Percentiles rank a stretch among this genome's conserved stretches.
Conservation (phyloP, 2,329 filamentous ascomycete genomes). For the Dryadomyces sulphureus region DNA sequence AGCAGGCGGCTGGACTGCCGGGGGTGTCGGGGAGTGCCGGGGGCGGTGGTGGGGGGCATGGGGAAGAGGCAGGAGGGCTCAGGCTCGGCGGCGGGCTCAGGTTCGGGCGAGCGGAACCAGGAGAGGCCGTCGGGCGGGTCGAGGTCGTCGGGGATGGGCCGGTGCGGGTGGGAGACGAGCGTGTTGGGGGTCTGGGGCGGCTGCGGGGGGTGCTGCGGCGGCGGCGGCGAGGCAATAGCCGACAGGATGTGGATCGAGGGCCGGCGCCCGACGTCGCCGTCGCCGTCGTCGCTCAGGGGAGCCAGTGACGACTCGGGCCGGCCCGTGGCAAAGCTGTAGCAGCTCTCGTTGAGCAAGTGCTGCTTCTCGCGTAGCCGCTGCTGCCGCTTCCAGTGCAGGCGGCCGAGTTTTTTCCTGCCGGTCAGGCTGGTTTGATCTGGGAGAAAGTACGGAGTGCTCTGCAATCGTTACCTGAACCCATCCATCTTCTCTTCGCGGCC, state of each 20-base stretch:
- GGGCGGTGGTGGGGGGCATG: background rate
- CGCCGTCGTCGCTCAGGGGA: background rate
- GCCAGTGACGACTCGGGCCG: background rate
- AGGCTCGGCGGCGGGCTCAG: background rate
- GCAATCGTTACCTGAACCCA: too few relatives aligned
- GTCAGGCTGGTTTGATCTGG: too few relatives aligned
- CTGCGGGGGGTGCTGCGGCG: background rate
- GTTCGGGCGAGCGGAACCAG: background rate
- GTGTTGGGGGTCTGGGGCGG: too few relatives aligned
- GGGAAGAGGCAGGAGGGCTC: background rate
- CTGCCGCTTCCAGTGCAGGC: background rate
- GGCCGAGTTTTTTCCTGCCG: background rate
- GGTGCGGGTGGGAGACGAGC: background rate
- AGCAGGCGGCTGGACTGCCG: slow-evolving; percentile 6
- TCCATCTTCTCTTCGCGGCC: too few relatives aligned
- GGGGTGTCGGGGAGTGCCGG: too few relatives aligned
- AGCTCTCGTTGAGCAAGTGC: background rate
- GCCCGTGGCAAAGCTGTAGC: background rate
- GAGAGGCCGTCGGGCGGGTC: background rate
- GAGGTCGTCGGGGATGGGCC: background rate
- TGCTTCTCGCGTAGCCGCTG: background rate
- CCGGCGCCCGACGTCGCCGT: background rate
- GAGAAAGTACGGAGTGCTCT: too few relatives aligned
- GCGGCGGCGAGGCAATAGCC: background rate
- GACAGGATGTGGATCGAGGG: background rate